phyloP scores from a whole-genome alignment of 2,329 filamentous ascomycete species.

The Trichoderma sp. region DNA sequence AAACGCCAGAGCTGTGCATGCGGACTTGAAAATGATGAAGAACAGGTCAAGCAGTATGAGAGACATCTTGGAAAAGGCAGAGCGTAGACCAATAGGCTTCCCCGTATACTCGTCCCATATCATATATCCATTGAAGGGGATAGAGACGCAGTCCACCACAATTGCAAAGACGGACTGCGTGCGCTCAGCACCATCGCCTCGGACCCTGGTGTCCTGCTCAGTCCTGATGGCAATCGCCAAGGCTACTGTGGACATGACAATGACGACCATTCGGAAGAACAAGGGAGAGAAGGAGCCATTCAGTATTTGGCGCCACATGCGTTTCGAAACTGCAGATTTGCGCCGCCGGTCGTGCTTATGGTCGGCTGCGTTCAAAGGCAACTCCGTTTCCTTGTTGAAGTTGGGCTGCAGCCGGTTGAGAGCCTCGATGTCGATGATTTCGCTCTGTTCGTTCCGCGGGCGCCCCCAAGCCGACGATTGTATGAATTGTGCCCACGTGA shows the following conservation, averaged over 20 bases:
- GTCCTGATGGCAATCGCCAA: slow-evolving; percentile 75
- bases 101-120: slow-evolving; percentile 96
- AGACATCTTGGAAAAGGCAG: slow-evolving; percentile 80
- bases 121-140: slow-evolving; percentile 90
- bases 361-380: slow-evolving; percentile 37
- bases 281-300: slow-evolving; percentile 84
- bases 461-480: slow-evolving; percentile 56
- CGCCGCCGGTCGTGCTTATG: slow-evolving; percentile 35
- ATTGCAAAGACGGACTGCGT: slow-evolving; percentile 87
- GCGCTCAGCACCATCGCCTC: slow-evolving; percentile 54
- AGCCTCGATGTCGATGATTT: slow-evolving; percentile 49
- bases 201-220: slow-evolving; percentile 53
- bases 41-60: slow-evolving; percentile 90
- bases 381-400: slow-evolving; percentile 45
- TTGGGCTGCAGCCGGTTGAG: slow-evolving; percentile 51
- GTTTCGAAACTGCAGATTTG: slow-evolving; percentile 48
- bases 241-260: slow-evolving; percentile 79
- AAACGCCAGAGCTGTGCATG: slow-evolving; percentile 88
- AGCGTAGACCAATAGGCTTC: slow-evolving; percentile 85
- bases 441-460: slow-evolving; percentile 49
- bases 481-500: slow-evolving; percentile 56
- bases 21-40: slow-evolving; percentile 96
- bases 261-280: slow-evolving; percentile 77
- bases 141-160: slow-evolving; percentile 81
- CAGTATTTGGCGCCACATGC: slow-evolving; percentile 68